Conservation (phyloP, 495 filamentous ascomycete genomes). For the Darksidea phi region DNA sequence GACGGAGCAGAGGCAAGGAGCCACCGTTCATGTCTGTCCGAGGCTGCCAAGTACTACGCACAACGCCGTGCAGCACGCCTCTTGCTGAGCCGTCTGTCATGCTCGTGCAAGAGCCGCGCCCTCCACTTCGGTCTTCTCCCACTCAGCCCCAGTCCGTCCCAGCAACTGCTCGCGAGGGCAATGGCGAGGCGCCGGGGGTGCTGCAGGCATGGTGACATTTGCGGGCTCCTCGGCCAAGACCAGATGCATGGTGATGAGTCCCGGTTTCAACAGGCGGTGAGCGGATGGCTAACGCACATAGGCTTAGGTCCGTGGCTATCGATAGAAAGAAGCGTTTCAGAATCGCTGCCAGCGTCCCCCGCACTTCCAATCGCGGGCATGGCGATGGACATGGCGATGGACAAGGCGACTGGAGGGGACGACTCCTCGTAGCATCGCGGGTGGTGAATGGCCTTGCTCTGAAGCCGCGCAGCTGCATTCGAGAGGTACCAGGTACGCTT, state of each 20-base stretch:
- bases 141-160: too few species aligned
- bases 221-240: background rate
- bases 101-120: too few species aligned
- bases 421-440: background rate
- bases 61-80: background rate
- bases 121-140: too few species aligned
- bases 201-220: conserved; percentile 1
- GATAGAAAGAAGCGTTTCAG: conserved; percentile 26
- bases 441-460: background rate
- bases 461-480: too few species aligned
- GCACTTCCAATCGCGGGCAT: conserved; percentile 20
- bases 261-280: conserved; percentile 13
- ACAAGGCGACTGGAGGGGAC: background rate
- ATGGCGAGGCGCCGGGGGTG: too few species aligned
- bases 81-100: background rate
- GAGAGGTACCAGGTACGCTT: too few species aligned
- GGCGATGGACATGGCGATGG: background rate
- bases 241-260: conserved; percentile 5
- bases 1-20: conserved; percentile 1
- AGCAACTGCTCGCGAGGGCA: too few species aligned
- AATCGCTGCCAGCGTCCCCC: conserved; percentile 16
- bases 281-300: background rate
- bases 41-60: background rate
- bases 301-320: conserved; percentile 10
- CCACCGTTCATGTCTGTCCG: background rate